Conservation (phyloP, 192 early-diverging fungal genomes). For the Coemansia sp. region DNA sequence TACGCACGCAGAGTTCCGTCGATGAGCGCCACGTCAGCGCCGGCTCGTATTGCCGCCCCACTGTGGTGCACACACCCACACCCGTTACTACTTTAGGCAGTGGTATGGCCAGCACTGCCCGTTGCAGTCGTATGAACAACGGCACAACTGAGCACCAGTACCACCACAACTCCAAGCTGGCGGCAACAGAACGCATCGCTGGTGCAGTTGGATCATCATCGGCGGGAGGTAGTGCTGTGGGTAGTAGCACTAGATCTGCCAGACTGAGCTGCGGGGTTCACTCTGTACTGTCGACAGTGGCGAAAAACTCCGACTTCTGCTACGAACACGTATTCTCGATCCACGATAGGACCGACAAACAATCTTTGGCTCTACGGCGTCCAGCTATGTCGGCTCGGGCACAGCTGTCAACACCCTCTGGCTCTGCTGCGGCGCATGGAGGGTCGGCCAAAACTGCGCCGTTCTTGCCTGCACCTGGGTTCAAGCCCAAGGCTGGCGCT, state of each 20-base stretch:
- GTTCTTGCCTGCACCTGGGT: too few species aligned
- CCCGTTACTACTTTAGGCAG: background rate
- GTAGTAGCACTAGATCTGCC: background rate
- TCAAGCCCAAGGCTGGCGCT: too few species aligned
- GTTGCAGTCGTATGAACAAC: slow-evolving; percentile 23
- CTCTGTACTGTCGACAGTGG: slow-evolving; percentile 29
- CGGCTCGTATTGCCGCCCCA: background rate
- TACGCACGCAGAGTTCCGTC: slow-evolving; percentile 4
- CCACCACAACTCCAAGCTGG: slow-evolving; percentile 48
- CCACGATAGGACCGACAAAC: slow-evolving; percentile 18
- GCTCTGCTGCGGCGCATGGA: too few species aligned
- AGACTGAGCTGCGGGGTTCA: slow-evolving; percentile 4
- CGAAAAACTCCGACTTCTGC: slow-evolving; percentile 19
- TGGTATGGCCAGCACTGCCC: slow-evolving; percentile 4
- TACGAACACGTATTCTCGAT: slow-evolving; percentile 51
- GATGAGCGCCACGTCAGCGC: background rate
- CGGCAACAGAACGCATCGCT: slow-evolving; percentile 19
- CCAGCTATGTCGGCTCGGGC: too few species aligned
- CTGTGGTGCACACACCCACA: background rate
- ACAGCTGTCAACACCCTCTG: too few species aligned
- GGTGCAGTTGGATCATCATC: background rate
- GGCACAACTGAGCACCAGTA: slow-evolving; percentile 55
- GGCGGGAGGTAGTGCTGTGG: background rate
- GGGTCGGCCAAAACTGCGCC: too few species aligned
- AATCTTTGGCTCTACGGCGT: too few species aligned